Conservation (phyloP, 352 stramenopile species). For the Pythium aquatile region DNA sequence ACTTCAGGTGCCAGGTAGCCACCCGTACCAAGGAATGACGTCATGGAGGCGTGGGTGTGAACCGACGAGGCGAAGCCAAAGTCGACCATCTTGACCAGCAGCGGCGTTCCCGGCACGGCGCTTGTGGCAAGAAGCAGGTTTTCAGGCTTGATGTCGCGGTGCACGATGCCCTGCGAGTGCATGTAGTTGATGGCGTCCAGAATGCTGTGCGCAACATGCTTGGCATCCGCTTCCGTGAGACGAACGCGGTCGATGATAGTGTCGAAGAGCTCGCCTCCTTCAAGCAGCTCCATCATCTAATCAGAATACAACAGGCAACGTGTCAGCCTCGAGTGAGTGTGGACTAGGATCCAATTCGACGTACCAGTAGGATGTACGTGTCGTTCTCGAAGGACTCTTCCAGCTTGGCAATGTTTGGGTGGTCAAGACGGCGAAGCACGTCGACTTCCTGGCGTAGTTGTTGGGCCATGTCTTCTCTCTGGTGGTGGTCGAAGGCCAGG, state of each 20-base stretch:
- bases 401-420: slow-evolving; percentile 70
- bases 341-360: not conserved
- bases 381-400: slow-evolving; percentile 70
- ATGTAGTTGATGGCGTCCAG: slow-evolving; percentile 75
- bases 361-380: slow-evolving; percentile 42
- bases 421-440: slow-evolving; percentile 54
- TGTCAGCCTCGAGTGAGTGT: not conserved
- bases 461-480: slow-evolving; percentile 50
- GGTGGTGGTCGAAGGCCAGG: slow-evolving; percentile 42
- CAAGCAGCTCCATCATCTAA: slow-evolving; percentile 68
- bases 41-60: slow-evolving; percentile 51
- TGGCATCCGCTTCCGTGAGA: slow-evolving; percentile 56
- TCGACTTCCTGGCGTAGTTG: slow-evolving; percentile 69
- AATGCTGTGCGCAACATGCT: slow-evolving; percentile 48
- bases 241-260: slow-evolving; percentile 66
- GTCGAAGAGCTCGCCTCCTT: slow-evolving; percentile 81
- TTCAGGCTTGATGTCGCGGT: slow-evolving; percentile 76
- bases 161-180: slow-evolving; percentile 65
- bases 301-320: not conserved
- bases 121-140: slow-evolving; percentile 62
- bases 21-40: slow-evolving; percentile 73
- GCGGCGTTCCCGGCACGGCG: slow-evolving; percentile 23
- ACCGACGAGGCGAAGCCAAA: slow-evolving; percentile 97
- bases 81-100: slow-evolving; percentile 97
- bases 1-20: slow-evolving; percentile 98